Evolutionary conservation across 371 early-diverging fungal genomes (phyloP), one percentile per base, ranked within the genome.

Genomic region (Circinella umbellata): DNA sequence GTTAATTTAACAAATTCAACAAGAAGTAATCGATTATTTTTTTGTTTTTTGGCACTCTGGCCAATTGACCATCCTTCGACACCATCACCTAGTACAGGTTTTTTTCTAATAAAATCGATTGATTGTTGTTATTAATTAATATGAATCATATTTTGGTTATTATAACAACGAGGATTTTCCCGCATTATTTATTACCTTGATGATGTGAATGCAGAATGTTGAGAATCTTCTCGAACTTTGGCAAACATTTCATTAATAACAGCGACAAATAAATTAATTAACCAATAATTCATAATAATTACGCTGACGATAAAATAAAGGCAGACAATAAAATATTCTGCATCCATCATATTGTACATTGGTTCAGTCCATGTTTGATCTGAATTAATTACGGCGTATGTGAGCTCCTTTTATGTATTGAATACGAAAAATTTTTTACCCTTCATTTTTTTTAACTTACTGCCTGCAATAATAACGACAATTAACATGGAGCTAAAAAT

Each of bases 191-290:
- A 61, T 69, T 81, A 79, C 82, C 70, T 84, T 18, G 84, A 80
- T 11, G 77, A 76, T 11, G 86, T 87, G 59, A 90, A 90, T 7
- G 89, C 90, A 0, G 90, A 89, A 65, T 88, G 88, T 35, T 89
- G 78, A 6, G 87, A 85, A 70, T 90, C 90, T 72, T 89, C 91
- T 47, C 90, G 79, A 36, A 90, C 88, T 75, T 89, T 88, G 59
- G 88, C 89, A 83, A 92, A 92, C 85, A 90, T 86, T 70, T 89
- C 89, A 27, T 86, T 86, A 69, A 89, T 89, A 20, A 91, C 92
- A 13, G 92, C 91, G 42, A 92, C 86, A 70, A 92, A 91, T 49
- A 91, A 73, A 70, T 91, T 90, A 63, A 91, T 77, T 27, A 92
- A 78, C 90, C 90, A 90, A 69, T 87, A 89, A 71, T 91, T 90